A percentile compares a stretch with the other conserved stretches of the same genome.
Evolutionary conservation across 345 rosid genomes (phyloP).

Genomic region (Microcos paniculata): DNA sequence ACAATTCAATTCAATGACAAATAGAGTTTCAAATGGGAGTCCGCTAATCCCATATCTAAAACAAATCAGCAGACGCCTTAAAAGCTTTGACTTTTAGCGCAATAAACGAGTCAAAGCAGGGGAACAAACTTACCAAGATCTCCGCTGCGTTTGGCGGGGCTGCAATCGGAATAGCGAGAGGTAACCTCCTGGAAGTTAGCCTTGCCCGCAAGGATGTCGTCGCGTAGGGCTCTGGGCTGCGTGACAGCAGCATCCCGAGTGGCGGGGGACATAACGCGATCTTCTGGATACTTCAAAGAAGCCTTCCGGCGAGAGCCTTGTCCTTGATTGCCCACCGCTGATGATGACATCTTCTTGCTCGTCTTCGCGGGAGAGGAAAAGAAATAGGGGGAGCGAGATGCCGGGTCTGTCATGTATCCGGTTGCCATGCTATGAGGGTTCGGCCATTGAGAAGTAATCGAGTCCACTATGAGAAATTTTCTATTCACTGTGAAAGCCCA

Average conservation of each 20-base stretch:
- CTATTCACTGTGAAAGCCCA: no score
- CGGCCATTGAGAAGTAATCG: no score
- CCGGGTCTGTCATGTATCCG: no score
- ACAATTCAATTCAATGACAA: background rate
- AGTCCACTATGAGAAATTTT: no score
- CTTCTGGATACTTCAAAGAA: constrained; percentile 98
- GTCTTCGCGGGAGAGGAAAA: no score
- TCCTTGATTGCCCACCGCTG: constrained; percentile 67
- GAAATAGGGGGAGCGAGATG: no score
- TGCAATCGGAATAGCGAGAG: constrained; percentile 78
- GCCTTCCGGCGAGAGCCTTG: constrained; percentile 90
- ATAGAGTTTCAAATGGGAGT: background rate
- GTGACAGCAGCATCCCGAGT: constrained; percentile 72
- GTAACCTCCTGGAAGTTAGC: constrained; percentile 80
- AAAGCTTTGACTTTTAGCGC: background rate
- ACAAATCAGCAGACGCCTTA: background rate
- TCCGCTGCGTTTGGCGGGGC: constrained; percentile 97
- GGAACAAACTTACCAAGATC: constrained; percentile 65
- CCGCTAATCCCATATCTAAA: background rate
- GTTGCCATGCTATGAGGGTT: no score
- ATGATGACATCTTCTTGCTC: constrained; percentile 49
- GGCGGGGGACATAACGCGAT: constrained; percentile 59
- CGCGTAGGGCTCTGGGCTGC: constrained; percentile 66
- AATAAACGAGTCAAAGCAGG: background rate
- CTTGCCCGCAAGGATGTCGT: constrained; percentile 76